These are phyloP conservation scores for Adansonia grandidieri DNA, from an alignment of 441 rosid genomes.

Conservation along the genomic window DNA sequence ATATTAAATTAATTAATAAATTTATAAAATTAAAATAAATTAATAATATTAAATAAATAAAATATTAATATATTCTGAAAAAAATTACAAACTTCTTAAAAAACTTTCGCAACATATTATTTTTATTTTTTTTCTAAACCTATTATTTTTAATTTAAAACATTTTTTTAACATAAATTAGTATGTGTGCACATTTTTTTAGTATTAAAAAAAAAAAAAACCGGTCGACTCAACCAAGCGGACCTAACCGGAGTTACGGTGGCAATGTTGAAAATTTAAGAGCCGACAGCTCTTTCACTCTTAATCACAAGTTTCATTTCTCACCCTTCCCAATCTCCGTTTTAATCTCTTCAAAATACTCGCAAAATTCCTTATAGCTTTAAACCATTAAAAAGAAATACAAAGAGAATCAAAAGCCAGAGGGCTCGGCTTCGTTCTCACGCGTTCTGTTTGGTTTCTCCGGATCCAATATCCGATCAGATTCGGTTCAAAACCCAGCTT, in stretches of 20 bases:
- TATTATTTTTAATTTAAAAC: too few species aligned
- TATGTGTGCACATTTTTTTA: too few species aligned
- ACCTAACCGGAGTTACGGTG: not conserved
- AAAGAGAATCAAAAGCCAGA: not conserved
- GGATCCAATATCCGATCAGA: not conserved
- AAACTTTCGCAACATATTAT: too few species aligned
- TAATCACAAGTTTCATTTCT: not conserved
- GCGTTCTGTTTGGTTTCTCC: not conserved
- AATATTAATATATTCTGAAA: too few species aligned
- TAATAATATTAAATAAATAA: too few species aligned
- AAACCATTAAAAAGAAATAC: not conserved
- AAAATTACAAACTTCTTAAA: too few species aligned
- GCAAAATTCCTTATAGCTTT: not conserved
- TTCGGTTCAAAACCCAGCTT: not conserved
- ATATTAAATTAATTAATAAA: too few species aligned
- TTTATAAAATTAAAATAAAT: too few species aligned
- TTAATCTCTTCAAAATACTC: not conserved
- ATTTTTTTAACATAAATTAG: too few species aligned
- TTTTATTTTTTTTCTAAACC: too few species aligned
- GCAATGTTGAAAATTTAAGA: not conserved
- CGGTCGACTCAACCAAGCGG: not conserved
- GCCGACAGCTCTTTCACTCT: not conserved
- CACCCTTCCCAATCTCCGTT: not conserved
- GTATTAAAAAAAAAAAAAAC: not conserved
- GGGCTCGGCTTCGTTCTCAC: slow-evolving; percentile 14